Percentiles rank a stretch among this genome's conserved stretches.
phyloP scores from a whole-genome alignment of 495 filamentous ascomycete species.

The Bombardia bombarda region DNA sequence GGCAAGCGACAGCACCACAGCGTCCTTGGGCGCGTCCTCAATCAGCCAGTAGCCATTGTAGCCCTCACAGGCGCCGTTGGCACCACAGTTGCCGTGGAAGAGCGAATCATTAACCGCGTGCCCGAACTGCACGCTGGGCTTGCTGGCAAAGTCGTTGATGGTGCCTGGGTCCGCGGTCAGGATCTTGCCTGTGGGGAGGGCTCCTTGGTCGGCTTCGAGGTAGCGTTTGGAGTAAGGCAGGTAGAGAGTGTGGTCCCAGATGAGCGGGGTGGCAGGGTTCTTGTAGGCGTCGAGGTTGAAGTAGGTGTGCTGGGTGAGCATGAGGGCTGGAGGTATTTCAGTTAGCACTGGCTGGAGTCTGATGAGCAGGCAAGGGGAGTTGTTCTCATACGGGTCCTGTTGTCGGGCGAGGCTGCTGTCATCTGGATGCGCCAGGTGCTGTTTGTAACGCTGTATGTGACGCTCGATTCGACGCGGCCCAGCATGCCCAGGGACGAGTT shows the following conservation, averaged over 20 bases:
- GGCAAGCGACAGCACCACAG: slow-evolving; percentile 48
- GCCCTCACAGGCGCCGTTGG: slow-evolving; percentile 56
- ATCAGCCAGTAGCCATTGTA: slow-evolving; percentile 74
- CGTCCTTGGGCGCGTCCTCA: slow-evolving; percentile 51
- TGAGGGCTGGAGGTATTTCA: slow-evolving; percentile 42
- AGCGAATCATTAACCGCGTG: slow-evolving; percentile 46
- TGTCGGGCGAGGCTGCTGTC: slow-evolving; percentile 40
- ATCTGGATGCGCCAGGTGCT: slow-evolving; percentile 49
- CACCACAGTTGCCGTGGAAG: slow-evolving; percentile 61
- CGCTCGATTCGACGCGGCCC: slow-evolving; percentile 61
- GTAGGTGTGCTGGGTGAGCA: slow-evolving; percentile 75
- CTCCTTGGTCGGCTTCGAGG: slow-evolving; percentile 58
- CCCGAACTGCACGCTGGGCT: slow-evolving; percentile 54
- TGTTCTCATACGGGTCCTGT: slow-evolving; percentile 36
- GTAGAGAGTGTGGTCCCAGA: slow-evolving; percentile 64
- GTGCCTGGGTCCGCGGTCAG: slow-evolving; percentile 43
- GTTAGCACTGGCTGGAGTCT: slow-evolving; percentile 19
- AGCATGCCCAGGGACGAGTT: slow-evolving; percentile 64
- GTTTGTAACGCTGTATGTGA: slow-evolving; percentile 56
- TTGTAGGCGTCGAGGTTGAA: slow-evolving; percentile 79
- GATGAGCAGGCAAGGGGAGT: background rate
- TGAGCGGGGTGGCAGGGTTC: slow-evolving; percentile 46
- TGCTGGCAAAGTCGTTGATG: slow-evolving; percentile 65
- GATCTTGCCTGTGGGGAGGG: slow-evolving; percentile 68
- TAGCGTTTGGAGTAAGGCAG: slow-evolving; percentile 66